Evolutionary conservation across 2,329 filamentous ascomycete genomes (phyloP), one percentile per base, ranked within the genome.

Genomic region (Bimuria novae-zelandiae): DNA sequence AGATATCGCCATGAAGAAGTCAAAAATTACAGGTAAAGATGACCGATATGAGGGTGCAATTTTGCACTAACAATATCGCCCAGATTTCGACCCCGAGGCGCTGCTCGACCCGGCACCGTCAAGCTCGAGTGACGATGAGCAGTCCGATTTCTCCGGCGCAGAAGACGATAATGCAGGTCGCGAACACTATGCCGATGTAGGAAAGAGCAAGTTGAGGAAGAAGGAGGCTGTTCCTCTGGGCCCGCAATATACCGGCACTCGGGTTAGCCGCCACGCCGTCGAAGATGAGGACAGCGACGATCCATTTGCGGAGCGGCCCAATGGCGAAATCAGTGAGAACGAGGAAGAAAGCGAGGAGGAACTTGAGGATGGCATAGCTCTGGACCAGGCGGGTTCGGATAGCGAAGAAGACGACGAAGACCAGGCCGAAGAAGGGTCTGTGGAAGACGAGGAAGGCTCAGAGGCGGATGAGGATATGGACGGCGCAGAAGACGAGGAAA

Each of bases 111-210:
- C 85, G 56, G 78, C 77, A 16, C 80, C 80, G n/a, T 70, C 72
- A 14, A 74, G 75, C 56, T 80, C 80, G n/a, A 82, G 80, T 51
- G 82, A 82, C 50, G 82, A 83, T 52, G 83, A 83, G 41, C 79
- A 77, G 37, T 79, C 74, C 12, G 82, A 78, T 45, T 84, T 57
- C 11, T 70, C 67, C 14, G 75, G 73, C 19, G 51, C 73, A 63
- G 35, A 67, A 47, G 73, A 81, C 61, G 78, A 71, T 10, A 75
- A 83, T 55, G 80, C 81, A 10, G 91, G 89, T 17, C 89, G 92
- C 27, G 93, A 96, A 65, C 93, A 97, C 71, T 97, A 97, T 70
- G 83, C 89, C 37, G 75, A 82, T 47, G 90, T 96, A 27, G 89
- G 87, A 81, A 94, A 92, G 79, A 94, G 89, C 77, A 93, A 89